phyloP scores from a whole-genome alignment of 148 eudicot genomes.

The Mesembryanthemum crystallinum region DNA sequence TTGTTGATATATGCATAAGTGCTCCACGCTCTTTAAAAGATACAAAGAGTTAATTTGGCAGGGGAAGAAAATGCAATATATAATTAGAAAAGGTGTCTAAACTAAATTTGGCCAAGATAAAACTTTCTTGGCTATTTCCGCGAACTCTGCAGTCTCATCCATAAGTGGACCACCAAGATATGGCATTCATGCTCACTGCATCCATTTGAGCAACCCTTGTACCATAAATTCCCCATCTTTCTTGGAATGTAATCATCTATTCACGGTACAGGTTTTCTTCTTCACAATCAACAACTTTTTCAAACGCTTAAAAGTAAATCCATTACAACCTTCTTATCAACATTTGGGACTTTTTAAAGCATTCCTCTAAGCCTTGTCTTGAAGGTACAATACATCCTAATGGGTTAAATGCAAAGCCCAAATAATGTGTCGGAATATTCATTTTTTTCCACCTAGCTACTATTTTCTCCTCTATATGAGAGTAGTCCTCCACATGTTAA shows the following conservation, averaged over 20 bases:
- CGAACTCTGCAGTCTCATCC: conserved; percentile 16
- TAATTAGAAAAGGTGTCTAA: too few species aligned
- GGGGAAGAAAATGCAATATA: too few species aligned
- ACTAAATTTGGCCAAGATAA: conserved; percentile 12
- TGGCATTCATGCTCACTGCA: conserved; percentile 7
- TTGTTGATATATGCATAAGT: conserved; percentile 16
- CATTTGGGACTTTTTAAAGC: conserved; percentile 15
- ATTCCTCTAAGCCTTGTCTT: background rate
- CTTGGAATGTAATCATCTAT: conserved; percentile 21
- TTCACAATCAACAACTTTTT: conserved; percentile 9
- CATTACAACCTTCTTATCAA: conserved; percentile 15
- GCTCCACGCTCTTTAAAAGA: conserved; percentile 11
- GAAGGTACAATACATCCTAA: conserved; percentile 12
- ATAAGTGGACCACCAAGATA: conserved; percentile 25
- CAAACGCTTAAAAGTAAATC: conserved; percentile 23
- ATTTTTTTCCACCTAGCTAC: conserved; percentile 22
- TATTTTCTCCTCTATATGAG: conserved; percentile 13
- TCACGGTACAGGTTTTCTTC: conserved; percentile 11
- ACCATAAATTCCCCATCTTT: conserved; percentile 15
- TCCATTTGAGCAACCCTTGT: background rate
- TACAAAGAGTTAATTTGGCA: background rate
- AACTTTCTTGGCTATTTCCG: conserved; percentile 1
- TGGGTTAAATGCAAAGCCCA: conserved; percentile 20
- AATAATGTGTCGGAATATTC: conserved; percentile 30
- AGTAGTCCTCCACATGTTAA: background rate